phyloP scores from a whole-genome alignment of 2,329 filamentous ascomycete genomes.

The Phyllosticta ampelicida region DNA sequence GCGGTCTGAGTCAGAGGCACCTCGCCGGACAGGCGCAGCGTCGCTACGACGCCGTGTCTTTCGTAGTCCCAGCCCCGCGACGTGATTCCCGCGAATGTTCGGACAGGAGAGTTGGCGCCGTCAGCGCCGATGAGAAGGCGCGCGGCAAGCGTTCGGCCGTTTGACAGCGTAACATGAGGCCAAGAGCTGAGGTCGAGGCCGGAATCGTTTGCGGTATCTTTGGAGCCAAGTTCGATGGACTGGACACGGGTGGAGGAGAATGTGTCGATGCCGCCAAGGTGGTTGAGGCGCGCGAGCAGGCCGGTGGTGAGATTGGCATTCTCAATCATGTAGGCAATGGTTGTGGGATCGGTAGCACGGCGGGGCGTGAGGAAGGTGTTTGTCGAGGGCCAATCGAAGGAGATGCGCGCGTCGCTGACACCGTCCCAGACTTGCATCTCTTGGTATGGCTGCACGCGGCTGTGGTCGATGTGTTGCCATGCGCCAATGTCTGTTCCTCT shows the following conservation, averaged over 20 bases:
- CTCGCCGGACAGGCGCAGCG: conserved; percentile 56
- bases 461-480: conserved; percentile 64
- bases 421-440: conserved; percentile 99
- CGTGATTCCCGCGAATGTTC: conserved; percentile 76
- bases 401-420: conserved; percentile 73
- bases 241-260: conserved; percentile 71
- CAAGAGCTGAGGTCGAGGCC: conserved; percentile 69
- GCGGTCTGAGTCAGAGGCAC: conserved; percentile 52
- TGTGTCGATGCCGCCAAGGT: conserved; percentile 56
- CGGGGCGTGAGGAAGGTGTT: conserved; percentile 32
- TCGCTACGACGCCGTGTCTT: conserved; percentile 84
- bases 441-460: conserved; percentile 75
- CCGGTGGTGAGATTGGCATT: conserved; percentile 80
- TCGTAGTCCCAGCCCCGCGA: conserved; percentile 89
- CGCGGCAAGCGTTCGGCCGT: conserved; percentile 59
- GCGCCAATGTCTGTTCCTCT: conserved; percentile 58
- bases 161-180: conserved; percentile 69
- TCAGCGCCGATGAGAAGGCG: conserved; percentile 86
- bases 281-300: conserved; percentile 59
- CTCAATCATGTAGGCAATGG: conserved; percentile 93
- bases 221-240: conserved; percentile 63
- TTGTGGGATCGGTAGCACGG: conserved; percentile 38
- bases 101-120: conserved; percentile 87
- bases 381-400: conserved; percentile 62
- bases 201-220: conserved; percentile 40